These are phyloP conservation scores for Citrus hindsii DNA, from an alignment of 345 rosid genomes.

Conservation along the genomic window DNA sequence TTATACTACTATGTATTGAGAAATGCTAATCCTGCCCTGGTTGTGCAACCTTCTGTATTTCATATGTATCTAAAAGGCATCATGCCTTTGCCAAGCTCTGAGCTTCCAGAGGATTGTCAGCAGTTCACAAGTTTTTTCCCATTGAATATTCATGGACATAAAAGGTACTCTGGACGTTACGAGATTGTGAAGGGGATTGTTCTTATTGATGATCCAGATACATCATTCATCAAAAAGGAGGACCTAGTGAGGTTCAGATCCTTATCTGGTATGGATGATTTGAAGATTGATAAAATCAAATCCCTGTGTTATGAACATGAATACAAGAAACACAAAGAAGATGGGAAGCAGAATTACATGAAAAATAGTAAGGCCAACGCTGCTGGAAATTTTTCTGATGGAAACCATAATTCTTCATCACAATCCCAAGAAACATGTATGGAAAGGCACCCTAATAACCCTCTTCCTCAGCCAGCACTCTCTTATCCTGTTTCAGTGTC, in stretches of 20 bases:
- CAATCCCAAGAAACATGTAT: conserved; percentile 9
- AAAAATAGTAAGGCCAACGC: conserved; percentile 10
- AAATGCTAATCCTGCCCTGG: conserved; percentile 35
- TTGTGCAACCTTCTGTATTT: conserved; percentile 36
- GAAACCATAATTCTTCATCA: conserved; percentile 17
- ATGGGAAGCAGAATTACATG: conserved; percentile 5
- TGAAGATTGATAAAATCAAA: conserved; percentile 38
- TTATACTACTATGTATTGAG: conserved; percentile 48
- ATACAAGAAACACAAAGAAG: conserved; percentile 17
- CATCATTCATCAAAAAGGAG: conserved; percentile 27
- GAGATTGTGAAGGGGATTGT: conserved; percentile 54
- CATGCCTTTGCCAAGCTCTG: conserved; percentile 29
- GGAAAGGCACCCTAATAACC: neutral
- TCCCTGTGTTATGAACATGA: conserved; percentile 30
- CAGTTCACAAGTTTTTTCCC: conserved; percentile 51
- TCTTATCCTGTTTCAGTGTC: neutral
- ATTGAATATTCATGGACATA: conserved; percentile 39
- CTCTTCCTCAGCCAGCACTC: neutral
- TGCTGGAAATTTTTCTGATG: conserved; percentile 2
- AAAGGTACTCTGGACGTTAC: conserved; percentile 32
- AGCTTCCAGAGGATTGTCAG: conserved; percentile 12
- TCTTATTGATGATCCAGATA: conserved; percentile 45
- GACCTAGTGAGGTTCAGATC: conserved; percentile 39
- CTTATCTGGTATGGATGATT: conserved; percentile 38
- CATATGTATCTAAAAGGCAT: conserved; percentile 43